Base-by-base conservation (phyloP, 306 rosid species). In the Betula pendula region DNA sequence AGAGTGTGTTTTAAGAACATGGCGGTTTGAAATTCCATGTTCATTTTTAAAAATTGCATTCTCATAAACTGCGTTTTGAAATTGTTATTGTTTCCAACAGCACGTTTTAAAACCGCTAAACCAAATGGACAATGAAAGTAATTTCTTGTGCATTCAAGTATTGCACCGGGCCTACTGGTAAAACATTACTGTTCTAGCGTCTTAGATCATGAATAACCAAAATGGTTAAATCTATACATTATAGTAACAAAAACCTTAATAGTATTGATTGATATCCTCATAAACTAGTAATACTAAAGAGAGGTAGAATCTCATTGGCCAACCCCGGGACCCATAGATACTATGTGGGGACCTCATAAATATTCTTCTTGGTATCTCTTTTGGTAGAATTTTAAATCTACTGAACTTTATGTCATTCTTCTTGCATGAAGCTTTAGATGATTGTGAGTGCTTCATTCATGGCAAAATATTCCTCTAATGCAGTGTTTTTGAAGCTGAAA, bases 401-500 rank as follows among this genome's bases (percentile, higher is more conserved):
- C 15, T 45, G 35, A 6, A 70, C 38, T 70, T 25, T 14, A 19
- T 33, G 1, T 47, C 15, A 3, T 2, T 45, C 8, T n/a, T 33
- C 35, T 27, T 69, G 56, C 13, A 6, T 31, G 50, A 25, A 56
- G 14, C 9, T 19, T 49, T n/a, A 22, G 11, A 40, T 38, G 38
- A 49, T 70, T 48, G 25, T 16, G 6, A 19, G 9, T 58, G 42
- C 71, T 15, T 48, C 51, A 35, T 35, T 52, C 58, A 55, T 15
- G 7, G 40, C 1, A 66, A 35, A 62, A 68, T 67, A 8, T 80
- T 48, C 63, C 55, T 73, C 78, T n/a, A 55, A 60, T 89, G 93
- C 89, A 94, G 98, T 77, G 98, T 94, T 77, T 94, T 94, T 52
- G 96, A 94, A 86, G 97, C 94, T 66, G 85, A 92, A 94, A 88